Base-by-base conservation (phyloP, 805 yeast genomes). In the Peterozyma xylosa region DNA sequence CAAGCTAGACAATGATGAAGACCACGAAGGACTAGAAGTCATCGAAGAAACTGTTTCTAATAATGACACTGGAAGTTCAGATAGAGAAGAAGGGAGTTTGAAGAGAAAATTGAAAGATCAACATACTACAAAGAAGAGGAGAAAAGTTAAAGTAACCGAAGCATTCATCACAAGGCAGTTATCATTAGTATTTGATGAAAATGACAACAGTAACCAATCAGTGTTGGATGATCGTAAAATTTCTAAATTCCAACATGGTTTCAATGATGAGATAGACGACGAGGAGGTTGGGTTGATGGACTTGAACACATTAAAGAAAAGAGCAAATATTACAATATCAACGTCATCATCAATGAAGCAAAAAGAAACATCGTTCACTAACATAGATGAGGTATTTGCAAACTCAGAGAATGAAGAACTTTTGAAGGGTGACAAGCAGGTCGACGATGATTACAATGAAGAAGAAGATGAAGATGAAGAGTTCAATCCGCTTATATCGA, bases 141-240 rank as follows among this genome's bases (percentile, higher is more conserved):
- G 67, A 45, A 70, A 63, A 41, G 53, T 65, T 6, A 57, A 59
- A n/a, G 53, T 79, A 34, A 73, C 78, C 6, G 75, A 73, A 54
- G 72, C 73, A 0, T 79, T 74, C 55, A 81, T 80, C 5, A 79
- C 75, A 38, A 68, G 65, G 45, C 74, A 76, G 39, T 60, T 80
- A 34, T 77, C 84, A 1, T 79, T 78, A 50, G 64, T 80, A 43
- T 46, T 48, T 35, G 66, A 63, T 33, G 62, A 61, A 53, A 37
- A 51, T 42, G 41, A 56, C 55, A 38, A 71, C 63, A 47, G 50
- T 50, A 37, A 11, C 52, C 49, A 36, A 47, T 47, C 36, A 46
- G 50, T 55, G 5, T 21, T 21, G 7, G 27, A 21, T 21, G 27
- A 21, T 21, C 27, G 27, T 21, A 7, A 21, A 7, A 21, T 5